phyloP scores from a whole-genome alignment of 306 rosid genomes.

The Cercis canadensis region DNA sequence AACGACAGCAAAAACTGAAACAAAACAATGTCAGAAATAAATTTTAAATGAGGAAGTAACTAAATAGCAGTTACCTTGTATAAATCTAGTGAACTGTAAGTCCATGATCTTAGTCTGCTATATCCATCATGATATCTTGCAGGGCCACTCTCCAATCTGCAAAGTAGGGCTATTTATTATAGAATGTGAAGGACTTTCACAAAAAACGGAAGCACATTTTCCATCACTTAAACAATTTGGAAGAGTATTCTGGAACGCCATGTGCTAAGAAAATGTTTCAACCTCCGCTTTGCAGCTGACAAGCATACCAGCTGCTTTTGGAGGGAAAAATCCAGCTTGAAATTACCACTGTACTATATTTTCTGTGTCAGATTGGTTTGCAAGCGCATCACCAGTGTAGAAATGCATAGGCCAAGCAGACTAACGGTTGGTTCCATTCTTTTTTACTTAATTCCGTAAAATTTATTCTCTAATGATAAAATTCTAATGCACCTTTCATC shows the following conservation, averaged over 20 bases:
- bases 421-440: not conserved
- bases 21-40: not conserved
- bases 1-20: constrained; percentile 4
- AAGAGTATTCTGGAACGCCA: not conserved
- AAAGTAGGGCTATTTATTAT: constrained; percentile 2
- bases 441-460: not conserved
- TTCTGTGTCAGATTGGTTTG: not conserved
- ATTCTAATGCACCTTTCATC: too few relatives aligned
- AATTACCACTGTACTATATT: constrained; percentile 1
- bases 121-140: constrained; percentile 81
- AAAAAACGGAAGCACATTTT: not conserved
- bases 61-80: constrained; percentile 62
- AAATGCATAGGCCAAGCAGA: not conserved
- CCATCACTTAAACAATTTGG: not conserved
- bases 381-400: not conserved
- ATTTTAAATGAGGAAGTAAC: not conserved
- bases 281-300: constrained; percentile 14
- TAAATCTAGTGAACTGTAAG: constrained; percentile 74
- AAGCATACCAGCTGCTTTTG: not conserved
- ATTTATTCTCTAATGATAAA: too few relatives aligned
- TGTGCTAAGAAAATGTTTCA: not conserved
- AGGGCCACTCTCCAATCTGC: constrained; percentile 78
- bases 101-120: constrained; percentile 86
- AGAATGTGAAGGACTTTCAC: not conserved
- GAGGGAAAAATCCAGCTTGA: not conserved